A percentile compares a stretch with the other conserved stretches of the same genome.
phyloP scores from a whole-genome alignment of 2,329 filamentous ascomycete species.

The Pyricularia sp. region DNA sequence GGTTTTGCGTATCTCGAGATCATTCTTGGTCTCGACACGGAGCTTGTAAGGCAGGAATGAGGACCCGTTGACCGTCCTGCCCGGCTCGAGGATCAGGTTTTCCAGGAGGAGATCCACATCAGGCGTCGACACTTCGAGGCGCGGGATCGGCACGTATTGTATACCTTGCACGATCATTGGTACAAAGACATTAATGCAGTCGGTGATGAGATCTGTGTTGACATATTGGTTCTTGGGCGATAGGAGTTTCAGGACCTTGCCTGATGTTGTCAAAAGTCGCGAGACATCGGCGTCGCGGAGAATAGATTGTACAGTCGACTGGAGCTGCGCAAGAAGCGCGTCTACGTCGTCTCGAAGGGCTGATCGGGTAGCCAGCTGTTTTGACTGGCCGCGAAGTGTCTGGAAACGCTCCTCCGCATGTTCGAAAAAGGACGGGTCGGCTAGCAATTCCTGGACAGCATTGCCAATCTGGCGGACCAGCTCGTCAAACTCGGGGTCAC shows the following conservation, averaged over 20 bases:
- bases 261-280: constrained; percentile 56
- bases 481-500: constrained; percentile 72
- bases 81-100: constrained; percentile 84
- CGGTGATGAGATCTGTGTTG: constrained; percentile 64
- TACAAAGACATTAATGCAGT: constrained; percentile 71
- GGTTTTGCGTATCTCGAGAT: constrained; percentile 76
- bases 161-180: constrained; percentile 68
- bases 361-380: constrained; percentile 58
- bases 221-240: constrained; percentile 54
- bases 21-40: constrained; percentile 74
- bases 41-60: constrained; percentile 85
- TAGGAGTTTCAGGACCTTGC: constrained; percentile 60
- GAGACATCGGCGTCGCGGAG: constrained; percentile 63
- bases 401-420: constrained; percentile 50
- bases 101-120: constrained; percentile 80
- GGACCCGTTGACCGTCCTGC: constrained; percentile 70
- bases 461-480: constrained; percentile 65
- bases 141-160: constrained; percentile 82
- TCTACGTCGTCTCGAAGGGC: constrained; percentile 66
- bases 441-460: constrained; percentile 71
- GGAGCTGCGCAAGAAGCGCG: constrained; percentile 57
- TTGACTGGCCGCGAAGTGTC: constrained; percentile 41
- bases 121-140: constrained; percentile 78
- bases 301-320: constrained; percentile 59
- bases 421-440: constrained; percentile 78